A percentile compares a stretch with the other conserved stretches of the same genome.
These are phyloP conservation scores for Buddleja alternifolia DNA, from an alignment of 257 asterid species.

Conservation along the genomic window DNA sequence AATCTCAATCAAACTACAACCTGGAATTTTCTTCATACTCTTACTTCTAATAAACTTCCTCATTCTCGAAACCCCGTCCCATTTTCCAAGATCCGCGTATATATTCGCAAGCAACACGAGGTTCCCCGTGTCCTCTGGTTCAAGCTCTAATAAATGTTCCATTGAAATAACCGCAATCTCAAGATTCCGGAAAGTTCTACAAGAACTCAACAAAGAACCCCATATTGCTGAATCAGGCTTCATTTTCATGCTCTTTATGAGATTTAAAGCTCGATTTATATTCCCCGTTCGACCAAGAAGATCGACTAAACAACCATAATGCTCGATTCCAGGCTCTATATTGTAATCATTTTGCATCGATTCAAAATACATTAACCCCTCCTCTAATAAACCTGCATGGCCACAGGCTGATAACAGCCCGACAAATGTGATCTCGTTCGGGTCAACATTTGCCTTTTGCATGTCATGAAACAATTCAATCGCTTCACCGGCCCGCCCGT, in stretches of 20 bases:
- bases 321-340: constrained; percentile 70
- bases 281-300: constrained; percentile 75
- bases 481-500: constrained; percentile 75
- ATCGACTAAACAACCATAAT: constrained; percentile 74
- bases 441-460: constrained; percentile 51
- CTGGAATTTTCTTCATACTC: constrained; percentile 67
- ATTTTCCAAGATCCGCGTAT: constrained; percentile 71
- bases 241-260: constrained; percentile 60
- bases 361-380: constrained; percentile 62
- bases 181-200: constrained; percentile 62
- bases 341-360: constrained; percentile 49
- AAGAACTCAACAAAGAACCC: constrained; percentile 79
- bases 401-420: constrained; percentile 81
- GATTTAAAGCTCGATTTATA: constrained; percentile 55
- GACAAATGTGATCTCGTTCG: constrained; percentile 74
- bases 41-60: constrained; percentile 62
- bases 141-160: constrained; percentile 60
- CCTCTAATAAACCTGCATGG: constrained; percentile 67
- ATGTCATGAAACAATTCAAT: constrained; percentile 54
- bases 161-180: constrained; percentile 66
- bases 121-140: constrained; percentile 76
- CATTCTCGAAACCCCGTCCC: constrained; percentile 77
- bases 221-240: constrained; percentile 75
- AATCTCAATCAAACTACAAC: constrained; percentile 71
- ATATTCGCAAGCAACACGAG: constrained; percentile 68